Conservation (phyloP, 2,329 filamentous ascomycete species). For the Exophiala sideris region DNA sequence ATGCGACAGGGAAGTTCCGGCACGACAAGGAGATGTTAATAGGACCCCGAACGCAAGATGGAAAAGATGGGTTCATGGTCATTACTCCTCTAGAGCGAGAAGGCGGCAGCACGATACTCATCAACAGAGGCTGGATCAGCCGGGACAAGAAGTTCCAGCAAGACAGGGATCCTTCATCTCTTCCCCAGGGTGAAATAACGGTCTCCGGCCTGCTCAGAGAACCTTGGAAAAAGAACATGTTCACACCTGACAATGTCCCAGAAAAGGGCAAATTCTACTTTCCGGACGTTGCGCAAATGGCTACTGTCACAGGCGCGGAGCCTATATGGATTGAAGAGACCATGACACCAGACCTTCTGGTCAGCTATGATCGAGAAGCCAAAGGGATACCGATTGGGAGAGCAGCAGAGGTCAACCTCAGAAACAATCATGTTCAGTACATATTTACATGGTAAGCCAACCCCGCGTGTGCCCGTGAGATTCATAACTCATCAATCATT, state of each 20-base stretch:
- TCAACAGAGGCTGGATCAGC: slow-evolving; percentile 88
- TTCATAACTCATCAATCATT: slow-evolving; percentile 29
- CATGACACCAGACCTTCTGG: slow-evolving; percentile 79
- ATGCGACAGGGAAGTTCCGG: slow-evolving; percentile 67
- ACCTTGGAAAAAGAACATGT: slow-evolving; percentile 97
- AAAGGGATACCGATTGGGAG: slow-evolving; percentile 88
- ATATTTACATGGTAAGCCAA: slow-evolving; percentile 90
- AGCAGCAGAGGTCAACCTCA: slow-evolving; percentile 81
- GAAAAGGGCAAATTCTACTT: slow-evolving; percentile 89
- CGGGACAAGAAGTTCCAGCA: slow-evolving; percentile 68
- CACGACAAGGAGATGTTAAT: slow-evolving; percentile 97
- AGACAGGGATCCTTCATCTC: slow-evolving; percentile 55
- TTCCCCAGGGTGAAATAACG: slow-evolving; percentile 68
- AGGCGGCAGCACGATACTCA: slow-evolving; percentile 66
- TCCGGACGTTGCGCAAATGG: slow-evolving; percentile 91
- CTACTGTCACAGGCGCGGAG: slow-evolving; percentile 73
- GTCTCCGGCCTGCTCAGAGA: slow-evolving; percentile 82
- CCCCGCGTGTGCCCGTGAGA: neutral
- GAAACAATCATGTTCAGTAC: slow-evolving; percentile 97
- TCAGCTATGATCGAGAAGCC: slow-evolving; percentile 68
- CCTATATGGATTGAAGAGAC: slow-evolving; percentile 94
- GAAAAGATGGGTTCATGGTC: slow-evolving; percentile 85
- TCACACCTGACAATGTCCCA: slow-evolving; percentile 86
- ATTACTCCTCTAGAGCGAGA: slow-evolving; percentile 82
- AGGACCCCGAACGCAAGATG: slow-evolving; percentile 83